Evolutionary conservation across 495 filamentous ascomycete species (phyloP), one percentile per base, ranked within the genome.

Genomic region (Jackrogersella multiformis): DNA sequence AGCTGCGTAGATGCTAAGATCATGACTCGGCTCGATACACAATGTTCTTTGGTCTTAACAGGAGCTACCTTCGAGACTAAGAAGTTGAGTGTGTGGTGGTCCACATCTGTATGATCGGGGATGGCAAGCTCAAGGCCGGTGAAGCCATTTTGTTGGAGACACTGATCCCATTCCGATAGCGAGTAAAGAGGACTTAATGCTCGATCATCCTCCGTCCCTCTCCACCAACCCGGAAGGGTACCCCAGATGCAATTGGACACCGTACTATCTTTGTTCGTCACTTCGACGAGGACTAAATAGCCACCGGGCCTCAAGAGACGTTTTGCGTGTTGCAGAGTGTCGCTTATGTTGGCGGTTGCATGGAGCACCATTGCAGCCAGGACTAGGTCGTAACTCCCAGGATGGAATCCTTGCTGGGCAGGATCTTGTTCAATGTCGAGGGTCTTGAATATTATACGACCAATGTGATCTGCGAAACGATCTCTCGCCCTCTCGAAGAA

Each of bases 371-470:
- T 38, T 1, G 16, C 13, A 0, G 81, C 85, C 3, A 86, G 8
- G 6, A 88, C 65, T 0, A 88, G 39, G 52, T 88, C 85, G 62
- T 81, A 88, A 4, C 9, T 32, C 9, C 28, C 9, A 32, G 4
- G 4, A 4, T 32, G 4, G 28, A 32, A 32, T 32, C 28, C 28
- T 32, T 32, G 28, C 9, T 32, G 4, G 4, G 9, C 4, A 9
- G 28, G 28, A 32, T 32, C 28, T 32, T 32, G 28, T 32, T 32
- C 28, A 9, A 32, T 32, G 28, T 32, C 28, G 4, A 32, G 28
- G 4, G 28, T 32, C 28, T 32, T 32, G 28, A 32, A 32, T 32
- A 4, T 32, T 9, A 32, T 32, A 32, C 28, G 28, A 32, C 9
- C 28, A 9, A 9, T 9, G 9, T 32, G 28, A 9, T 32, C 4